Percentiles rank a stretch among this genome's conserved stretches.
Conservation (phyloP, 371 early-diverging fungal genomes). For the Lichtheimia hyalospora region DNA sequence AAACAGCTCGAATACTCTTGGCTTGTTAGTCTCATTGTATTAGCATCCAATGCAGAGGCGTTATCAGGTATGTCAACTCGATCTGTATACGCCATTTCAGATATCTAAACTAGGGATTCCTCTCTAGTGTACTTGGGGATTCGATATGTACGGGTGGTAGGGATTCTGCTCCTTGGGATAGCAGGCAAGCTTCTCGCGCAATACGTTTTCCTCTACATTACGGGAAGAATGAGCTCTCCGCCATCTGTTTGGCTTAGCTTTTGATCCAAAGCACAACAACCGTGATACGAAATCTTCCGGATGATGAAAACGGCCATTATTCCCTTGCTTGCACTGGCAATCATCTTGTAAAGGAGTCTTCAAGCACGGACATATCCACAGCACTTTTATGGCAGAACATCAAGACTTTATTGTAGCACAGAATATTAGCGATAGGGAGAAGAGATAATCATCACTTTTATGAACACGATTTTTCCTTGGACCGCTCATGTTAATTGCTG, state of each 20-base stretch:
- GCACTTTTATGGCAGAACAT: not conserved
- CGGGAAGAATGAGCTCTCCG: constrained; percentile 13
- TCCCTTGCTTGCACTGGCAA: not conserved
- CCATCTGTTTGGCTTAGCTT: constrained; percentile 6
- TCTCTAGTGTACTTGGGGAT: constrained; percentile 52
- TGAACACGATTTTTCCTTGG: not conserved
- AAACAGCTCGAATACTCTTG: constrained; percentile 81
- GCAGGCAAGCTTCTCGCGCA: constrained; percentile 48
- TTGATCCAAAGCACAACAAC: not conserved
- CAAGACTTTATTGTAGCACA: not conserved
- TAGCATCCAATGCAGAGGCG: constrained; percentile 87
- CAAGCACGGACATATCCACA: not conserved
- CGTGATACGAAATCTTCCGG: too few species aligned
- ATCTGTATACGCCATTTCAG: too few species aligned
- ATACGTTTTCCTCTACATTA: constrained; percentile 46
- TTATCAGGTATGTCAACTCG: constrained; percentile 61
- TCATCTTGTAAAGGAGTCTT: not conserved
- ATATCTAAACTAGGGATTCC: too few species aligned
- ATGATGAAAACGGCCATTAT: not conserved
- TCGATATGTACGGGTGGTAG: constrained; percentile 45
- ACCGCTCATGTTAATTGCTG: constrained; percentile 5
- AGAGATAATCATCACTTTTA: not conserved
- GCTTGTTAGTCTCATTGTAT: constrained; percentile 75
- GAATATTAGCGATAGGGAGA: not conserved
- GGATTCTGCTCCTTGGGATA: constrained; percentile 52